A percentile compares a stretch with the other conserved stretches of the same genome.
Evolutionary conservation across 2,329 filamentous ascomycete genomes (phyloP).

Genomic region (Camillea tinctor): DNA sequence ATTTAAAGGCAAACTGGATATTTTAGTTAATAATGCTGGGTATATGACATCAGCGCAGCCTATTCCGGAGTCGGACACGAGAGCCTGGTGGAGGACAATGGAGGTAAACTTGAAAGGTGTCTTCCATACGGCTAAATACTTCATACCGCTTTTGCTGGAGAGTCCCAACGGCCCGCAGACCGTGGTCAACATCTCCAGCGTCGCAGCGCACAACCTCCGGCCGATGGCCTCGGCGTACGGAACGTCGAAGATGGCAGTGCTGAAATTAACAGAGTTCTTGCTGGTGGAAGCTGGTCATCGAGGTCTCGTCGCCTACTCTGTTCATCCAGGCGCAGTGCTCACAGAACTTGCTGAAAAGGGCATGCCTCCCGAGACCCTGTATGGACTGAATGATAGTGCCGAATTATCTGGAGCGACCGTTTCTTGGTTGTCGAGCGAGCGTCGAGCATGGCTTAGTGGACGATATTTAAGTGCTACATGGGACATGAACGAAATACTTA

Average conservation of each 20-base stretch:
- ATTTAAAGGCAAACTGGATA: conserved; percentile 14
- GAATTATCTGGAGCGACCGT: conserved; percentile 29
- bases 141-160: conserved; percentile 18
- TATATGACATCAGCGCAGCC: conserved; percentile 13
- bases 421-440: conserved; percentile 29
- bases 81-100: conserved; percentile 20
- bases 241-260: conserved; percentile 16
- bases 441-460: conserved; percentile 37
- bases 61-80: conserved; percentile 18
- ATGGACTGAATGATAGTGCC: conserved; percentile 14
- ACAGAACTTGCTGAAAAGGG: conserved; percentile 16
- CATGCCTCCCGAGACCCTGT: conserved; percentile 18
- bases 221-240: conserved; percentile 14
- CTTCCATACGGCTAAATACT: conserved; percentile 18
- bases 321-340: conserved; percentile 22
- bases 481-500: conserved; percentile 38
- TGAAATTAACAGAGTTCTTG: conserved; percentile 19
- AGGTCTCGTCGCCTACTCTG: conserved; percentile 19
- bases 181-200: conserved; percentile 19
- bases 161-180: conserved; percentile 8
- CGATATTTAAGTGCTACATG: conserved; percentile 37
- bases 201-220: conserved; percentile 17
- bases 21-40: conserved; percentile 16
- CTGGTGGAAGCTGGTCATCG: conserved; percentile 14
- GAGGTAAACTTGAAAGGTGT: conserved; percentile 22